Percentiles rank a stretch among this genome's conserved stretches.
Conservation (phyloP, 192 early-diverging fungal genomes). For the Coemansia sp. region DNA sequence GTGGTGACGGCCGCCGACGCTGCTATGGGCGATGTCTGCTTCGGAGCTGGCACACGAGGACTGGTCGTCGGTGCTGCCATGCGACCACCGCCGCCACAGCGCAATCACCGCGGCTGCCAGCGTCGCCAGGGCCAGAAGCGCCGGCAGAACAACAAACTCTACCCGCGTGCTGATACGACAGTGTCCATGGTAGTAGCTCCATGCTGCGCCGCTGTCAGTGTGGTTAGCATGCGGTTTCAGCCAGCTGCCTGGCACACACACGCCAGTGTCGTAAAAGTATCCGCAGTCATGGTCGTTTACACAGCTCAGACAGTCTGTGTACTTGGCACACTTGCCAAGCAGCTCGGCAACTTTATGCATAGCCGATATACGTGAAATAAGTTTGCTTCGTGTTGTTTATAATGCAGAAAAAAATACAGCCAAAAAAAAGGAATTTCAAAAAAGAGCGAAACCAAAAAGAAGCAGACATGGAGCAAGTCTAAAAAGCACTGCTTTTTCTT, state of each 20-base stretch:
- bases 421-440: neutral
- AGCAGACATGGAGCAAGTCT: neutral
- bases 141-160: slow-evolving; percentile 41
- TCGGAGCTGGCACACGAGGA: slow-evolving; percentile 21
- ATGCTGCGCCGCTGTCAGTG: slow-evolving; percentile 20
- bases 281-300: slow-evolving; percentile 34
- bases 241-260: slow-evolving; percentile 50
- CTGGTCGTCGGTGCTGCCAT: slow-evolving; percentile 7
- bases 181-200: slow-evolving; percentile 52
- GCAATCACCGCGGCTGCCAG: slow-evolving; percentile 27
- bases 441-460: neutral
- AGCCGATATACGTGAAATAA: neutral
- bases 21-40: neutral
- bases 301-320: slow-evolving; percentile 32
- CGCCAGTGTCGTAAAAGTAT: slow-evolving; percentile 28
- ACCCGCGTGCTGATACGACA: slow-evolving; percentile 39
- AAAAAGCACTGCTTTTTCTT: neutral
- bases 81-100: slow-evolving; percentile 33
- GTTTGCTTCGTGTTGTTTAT: neutral
- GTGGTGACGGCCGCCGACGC: neutral
- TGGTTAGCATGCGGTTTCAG: slow-evolving; percentile 30
- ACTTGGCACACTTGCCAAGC: slow-evolving; percentile 10
- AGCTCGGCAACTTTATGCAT: neutral
- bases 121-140: slow-evolving; percentile 22
- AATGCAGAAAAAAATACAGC: neutral